Evolutionary conservation across 2,329 filamentous ascomycete genomes (phyloP).

Genomic region (Hypoxylon sp.): DNA sequence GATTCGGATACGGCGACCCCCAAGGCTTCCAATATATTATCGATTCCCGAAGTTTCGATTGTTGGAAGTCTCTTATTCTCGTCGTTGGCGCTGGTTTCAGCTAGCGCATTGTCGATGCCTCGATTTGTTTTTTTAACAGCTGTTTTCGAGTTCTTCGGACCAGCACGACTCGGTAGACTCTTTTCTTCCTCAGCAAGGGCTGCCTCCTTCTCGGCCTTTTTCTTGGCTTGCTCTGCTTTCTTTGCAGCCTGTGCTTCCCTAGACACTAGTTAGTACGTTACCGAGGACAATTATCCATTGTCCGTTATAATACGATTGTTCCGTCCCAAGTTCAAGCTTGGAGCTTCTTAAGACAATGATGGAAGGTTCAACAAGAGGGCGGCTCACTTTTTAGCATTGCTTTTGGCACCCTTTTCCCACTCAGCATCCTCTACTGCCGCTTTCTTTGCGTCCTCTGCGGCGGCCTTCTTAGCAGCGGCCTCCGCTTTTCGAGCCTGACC

Average conservation of each 20-base stretch:
- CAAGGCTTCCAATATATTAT: constrained; percentile 92
- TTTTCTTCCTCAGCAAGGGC: constrained; percentile 87
- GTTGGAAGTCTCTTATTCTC: constrained; percentile 65
- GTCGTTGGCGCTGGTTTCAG: constrained; percentile 73
- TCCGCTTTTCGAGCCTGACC: constrained; percentile 96
- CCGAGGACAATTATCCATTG: neutral
- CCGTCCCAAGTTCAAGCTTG: constrained; percentile 1
- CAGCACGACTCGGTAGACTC: constrained; percentile 67
- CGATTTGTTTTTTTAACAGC: constrained; percentile 77
- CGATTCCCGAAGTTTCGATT: constrained; percentile 88
- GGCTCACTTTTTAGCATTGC: constrained; percentile 85
- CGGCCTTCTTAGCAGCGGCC: constrained; percentile 83
- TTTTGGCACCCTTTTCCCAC: constrained; percentile 91
- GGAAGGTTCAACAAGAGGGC: constrained; percentile 40
- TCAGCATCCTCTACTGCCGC: constrained; percentile 78
- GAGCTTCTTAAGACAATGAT: neutral
- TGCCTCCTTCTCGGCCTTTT: constrained; percentile 94
- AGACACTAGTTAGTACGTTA: constrained; percentile 29
- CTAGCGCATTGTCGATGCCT: constrained; percentile 76
- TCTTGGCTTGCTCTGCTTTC: constrained; percentile 83
- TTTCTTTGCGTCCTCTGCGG: constrained; percentile 75
- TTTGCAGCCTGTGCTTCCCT: constrained; percentile 90
- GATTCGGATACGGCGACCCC: constrained; percentile 74
- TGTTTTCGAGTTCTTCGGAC: constrained; percentile 77
- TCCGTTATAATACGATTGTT: constrained; percentile 4